Conservation (phyloP, 805 yeast genomes). For the Kazachstania taianensis region DNA sequence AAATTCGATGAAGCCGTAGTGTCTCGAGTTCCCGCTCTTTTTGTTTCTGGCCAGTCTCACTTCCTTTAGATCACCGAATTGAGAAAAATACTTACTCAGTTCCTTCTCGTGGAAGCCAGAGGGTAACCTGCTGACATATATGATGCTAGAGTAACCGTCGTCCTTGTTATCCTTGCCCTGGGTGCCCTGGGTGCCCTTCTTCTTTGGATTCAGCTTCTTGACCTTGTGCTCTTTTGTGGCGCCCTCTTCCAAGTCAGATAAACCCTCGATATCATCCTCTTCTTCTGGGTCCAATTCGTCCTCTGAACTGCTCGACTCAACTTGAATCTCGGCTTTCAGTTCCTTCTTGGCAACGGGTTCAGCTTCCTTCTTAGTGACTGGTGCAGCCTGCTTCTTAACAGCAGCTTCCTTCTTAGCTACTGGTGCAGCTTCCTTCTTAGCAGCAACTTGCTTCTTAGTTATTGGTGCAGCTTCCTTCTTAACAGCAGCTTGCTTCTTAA, state of each 20-base stretch:
- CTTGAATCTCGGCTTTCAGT: too few species aligned
- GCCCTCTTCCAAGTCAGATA: conserved; percentile 26
- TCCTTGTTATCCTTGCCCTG: conserved; percentile 12
- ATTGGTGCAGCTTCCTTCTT: too few species aligned
- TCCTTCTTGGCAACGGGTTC: too few species aligned
- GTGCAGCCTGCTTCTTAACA: too few species aligned
- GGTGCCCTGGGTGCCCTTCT: conserved; percentile 12
- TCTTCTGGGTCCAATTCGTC: background rate
- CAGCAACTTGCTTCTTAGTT: conserved; percentile 15
- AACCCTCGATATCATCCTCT: conserved; percentile 24
- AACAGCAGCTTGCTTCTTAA: conserved; percentile 15
- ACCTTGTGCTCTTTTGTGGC: conserved; percentile 20
- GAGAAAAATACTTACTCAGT: conserved; percentile 66
- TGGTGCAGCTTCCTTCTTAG: conserved; percentile 11
- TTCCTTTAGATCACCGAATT: conserved; percentile 78
- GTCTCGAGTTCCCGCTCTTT: conserved; percentile 83
- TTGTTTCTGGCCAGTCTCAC: conserved; percentile 80
- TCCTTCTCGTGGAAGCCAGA: conserved; percentile 83
- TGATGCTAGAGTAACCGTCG: conserved; percentile 45
- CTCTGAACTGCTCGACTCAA: conserved; percentile 1
- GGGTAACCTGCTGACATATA: conserved; percentile 88
- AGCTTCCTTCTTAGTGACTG: too few species aligned
- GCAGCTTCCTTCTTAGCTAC: too few species aligned
- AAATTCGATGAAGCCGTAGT: conserved; percentile 86
- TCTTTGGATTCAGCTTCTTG: conserved; percentile 23